Conservation (phyloP, 2,329 filamentous ascomycete genomes). For the Penicillium capsulatum region DNA sequence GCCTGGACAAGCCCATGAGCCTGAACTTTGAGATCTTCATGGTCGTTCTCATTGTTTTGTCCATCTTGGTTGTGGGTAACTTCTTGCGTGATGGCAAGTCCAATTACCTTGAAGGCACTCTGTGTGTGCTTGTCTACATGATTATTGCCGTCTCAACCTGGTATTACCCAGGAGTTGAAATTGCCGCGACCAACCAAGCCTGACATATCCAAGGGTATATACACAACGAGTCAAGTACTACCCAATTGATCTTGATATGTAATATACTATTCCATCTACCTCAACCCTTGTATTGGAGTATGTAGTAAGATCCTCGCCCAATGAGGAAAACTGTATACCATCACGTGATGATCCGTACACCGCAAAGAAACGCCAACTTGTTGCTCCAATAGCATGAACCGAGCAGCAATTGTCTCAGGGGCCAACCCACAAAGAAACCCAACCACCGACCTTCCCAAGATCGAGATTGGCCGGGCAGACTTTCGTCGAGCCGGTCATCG, state of each 20-base stretch:
- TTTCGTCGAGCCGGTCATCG: no score
- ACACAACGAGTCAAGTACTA: no score
- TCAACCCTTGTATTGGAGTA: no score
- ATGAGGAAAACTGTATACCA: conserved; percentile 13
- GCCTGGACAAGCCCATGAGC: conserved; percentile 64
- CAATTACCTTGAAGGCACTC: conserved; percentile 81
- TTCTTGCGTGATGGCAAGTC: conserved; percentile 84
- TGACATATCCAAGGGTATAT: no score
- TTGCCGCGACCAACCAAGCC: conserved; percentile 18
- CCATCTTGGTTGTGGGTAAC: conserved; percentile 80
- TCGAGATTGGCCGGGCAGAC: no score
- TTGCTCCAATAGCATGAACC: neutral
- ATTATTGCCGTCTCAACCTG: conserved; percentile 60
- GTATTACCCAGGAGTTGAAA: conserved; percentile 56
- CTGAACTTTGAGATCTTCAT: conserved; percentile 87
- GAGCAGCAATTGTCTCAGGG: neutral
- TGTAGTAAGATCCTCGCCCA: no score
- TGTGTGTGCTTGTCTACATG: conserved; percentile 65
- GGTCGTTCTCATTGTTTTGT: conserved; percentile 72
- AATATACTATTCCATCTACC: no score
- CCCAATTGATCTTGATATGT: no score
- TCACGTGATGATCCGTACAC: conserved; percentile 10
- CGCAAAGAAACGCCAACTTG: neutral
- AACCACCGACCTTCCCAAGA: no score
- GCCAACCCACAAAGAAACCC: neutral